phyloP scores from a whole-genome alignment of 345 rosid genomes.

The Hypericum androsaemum region DNA sequence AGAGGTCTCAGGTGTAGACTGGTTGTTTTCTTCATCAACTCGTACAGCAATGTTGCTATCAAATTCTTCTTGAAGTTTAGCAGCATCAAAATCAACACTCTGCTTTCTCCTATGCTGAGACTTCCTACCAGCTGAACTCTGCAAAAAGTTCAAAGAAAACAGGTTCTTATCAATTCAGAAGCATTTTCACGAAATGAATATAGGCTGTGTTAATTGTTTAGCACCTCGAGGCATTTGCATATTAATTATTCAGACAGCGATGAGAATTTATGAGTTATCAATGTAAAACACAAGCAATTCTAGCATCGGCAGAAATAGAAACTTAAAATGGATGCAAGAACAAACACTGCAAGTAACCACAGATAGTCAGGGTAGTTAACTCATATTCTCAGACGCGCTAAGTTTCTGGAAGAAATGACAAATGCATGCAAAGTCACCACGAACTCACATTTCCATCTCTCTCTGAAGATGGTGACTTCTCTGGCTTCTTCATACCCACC shows the following conservation, averaged over 20 bases:
- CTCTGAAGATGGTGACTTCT: slow-evolving; percentile 56
- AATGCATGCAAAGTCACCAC: not conserved
- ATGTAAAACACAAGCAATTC: no score
- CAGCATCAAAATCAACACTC: slow-evolving; percentile 45
- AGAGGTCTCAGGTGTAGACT: slow-evolving; percentile 29
- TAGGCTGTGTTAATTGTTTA: no score
- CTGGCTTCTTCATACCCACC: slow-evolving; percentile 73
- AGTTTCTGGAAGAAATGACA: no score
- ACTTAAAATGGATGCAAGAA: no score
- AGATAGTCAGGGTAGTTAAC: no score
- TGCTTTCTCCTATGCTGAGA: slow-evolving; percentile 50
- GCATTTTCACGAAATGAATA: no score
- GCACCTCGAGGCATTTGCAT: no score
- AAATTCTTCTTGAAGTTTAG: slow-evolving; percentile 44
- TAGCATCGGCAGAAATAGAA: no score
- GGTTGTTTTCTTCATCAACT: slow-evolving; percentile 27
- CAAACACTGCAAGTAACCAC: no score
- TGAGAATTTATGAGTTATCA: no score
- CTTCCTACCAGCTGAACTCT: slow-evolving; percentile 49
- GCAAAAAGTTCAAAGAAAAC: slow-evolving; percentile 10
- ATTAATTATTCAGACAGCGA: no score
- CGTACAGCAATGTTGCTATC: slow-evolving; percentile 20
- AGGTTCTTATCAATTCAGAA: not conserved
- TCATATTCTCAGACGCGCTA: no score
- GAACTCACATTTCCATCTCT: slow-evolving; percentile 54